These are phyloP conservation scores for Claviceps lovelessii DNA, from an alignment of 2,329 filamentous ascomycete species.

Conservation along the genomic window DNA sequence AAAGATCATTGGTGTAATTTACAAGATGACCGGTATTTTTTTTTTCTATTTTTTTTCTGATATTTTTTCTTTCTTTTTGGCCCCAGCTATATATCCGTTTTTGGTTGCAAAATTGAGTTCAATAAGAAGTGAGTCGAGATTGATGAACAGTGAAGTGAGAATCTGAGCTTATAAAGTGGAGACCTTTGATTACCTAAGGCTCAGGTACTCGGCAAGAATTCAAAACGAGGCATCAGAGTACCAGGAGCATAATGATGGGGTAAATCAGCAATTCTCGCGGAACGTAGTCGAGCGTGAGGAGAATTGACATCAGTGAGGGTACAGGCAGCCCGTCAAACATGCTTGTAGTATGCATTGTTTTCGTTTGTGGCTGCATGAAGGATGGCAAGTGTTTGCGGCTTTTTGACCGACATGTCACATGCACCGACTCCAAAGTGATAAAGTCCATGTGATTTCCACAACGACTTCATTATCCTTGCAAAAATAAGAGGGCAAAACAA, in stretches of 20 bases:
- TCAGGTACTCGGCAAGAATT: neutral
- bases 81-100: neutral
- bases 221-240: too few relatives aligned
- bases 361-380: neutral
- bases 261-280: too few relatives aligned
- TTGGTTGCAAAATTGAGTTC: neutral
- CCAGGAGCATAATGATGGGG: neutral
- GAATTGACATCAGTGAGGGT: too few relatives aligned
- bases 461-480: too few relatives aligned
- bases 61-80: neutral
- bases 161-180: neutral
- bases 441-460: too few relatives aligned
- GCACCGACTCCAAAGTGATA: too few relatives aligned
- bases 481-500: neutral
- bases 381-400: neutral
- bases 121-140: neutral
- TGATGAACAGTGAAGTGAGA: neutral
- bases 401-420: neutral
- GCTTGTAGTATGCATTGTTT: neutral
- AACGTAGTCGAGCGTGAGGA: neutral
- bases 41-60: too few relatives aligned
- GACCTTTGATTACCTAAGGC: neutral
- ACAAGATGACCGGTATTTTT: neutral
- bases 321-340: neutral
- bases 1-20: neutral